Evolutionary conservation across 192 early-diverging fungal genomes (phyloP).

Genomic region (Bifiguratus adelaidae): DNA sequence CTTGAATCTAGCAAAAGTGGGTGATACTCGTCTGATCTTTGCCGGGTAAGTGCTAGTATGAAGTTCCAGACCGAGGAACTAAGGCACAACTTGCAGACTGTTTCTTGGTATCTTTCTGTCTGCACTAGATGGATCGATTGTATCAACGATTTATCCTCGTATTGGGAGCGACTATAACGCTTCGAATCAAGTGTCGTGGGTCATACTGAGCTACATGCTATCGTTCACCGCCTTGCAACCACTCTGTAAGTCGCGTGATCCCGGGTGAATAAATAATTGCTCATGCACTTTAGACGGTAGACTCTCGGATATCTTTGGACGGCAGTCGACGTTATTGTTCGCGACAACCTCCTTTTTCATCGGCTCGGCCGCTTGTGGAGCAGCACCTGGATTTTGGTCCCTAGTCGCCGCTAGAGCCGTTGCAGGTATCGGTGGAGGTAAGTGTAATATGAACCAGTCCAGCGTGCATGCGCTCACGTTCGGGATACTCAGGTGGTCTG

Average conservation of each 20-base stretch:
- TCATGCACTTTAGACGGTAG: slow-evolving; percentile 22
- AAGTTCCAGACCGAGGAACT: too few relatives aligned
- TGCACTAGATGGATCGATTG: slow-evolving; percentile 20
- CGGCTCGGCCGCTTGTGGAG: slow-evolving; percentile 60
- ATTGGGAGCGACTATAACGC: slow-evolving; percentile 22
- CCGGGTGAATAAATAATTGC: not conserved
- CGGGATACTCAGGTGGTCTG: slow-evolving; percentile 37
- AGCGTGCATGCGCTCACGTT: not conserved
- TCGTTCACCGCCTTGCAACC: slow-evolving; percentile 70
- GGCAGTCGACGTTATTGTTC: slow-evolving; percentile 40
- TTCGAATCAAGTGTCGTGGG: slow-evolving; percentile 63
- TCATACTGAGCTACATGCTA: slow-evolving; percentile 66
- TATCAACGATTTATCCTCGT: slow-evolving; percentile 15
- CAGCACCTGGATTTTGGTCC: slow-evolving; percentile 26
- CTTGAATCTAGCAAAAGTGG: too few relatives aligned
- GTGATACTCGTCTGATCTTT: too few relatives aligned
- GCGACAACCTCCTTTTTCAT: slow-evolving; percentile 51
- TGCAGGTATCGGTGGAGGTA: slow-evolving; percentile 61
- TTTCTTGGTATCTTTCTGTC: slow-evolving; percentile 16
- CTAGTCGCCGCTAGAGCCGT: slow-evolving; percentile 58
- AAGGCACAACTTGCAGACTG: slow-evolving; percentile 9
- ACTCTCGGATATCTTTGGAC: slow-evolving; percentile 76
- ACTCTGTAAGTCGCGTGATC: slow-evolving; percentile 34
- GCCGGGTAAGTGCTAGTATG: too few relatives aligned
- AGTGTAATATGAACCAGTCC: not conserved